Base-by-base conservation (phyloP, 2,329 filamentous ascomycete species). In the Scytalidium sp. region DNA sequence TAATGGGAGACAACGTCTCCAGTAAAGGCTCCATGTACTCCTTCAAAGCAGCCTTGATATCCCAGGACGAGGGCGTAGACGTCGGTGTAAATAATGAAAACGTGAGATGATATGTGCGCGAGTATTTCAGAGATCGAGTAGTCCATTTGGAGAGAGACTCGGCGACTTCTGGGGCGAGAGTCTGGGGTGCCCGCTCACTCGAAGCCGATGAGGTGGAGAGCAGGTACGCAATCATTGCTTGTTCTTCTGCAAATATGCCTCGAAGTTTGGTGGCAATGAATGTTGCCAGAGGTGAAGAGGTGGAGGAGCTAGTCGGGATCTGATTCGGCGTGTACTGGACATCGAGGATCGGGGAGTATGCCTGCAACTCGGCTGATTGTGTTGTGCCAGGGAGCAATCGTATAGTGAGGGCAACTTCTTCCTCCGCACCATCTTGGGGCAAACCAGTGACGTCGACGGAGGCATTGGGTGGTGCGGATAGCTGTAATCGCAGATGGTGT, bases 61-160 rank as follows among this genome's bases (percentile, higher is more conserved):
- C 90, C 94, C 94, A 99, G 9, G 86, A 87, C 25, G 88, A 96
- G 2, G 94, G 94, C 0, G 75, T 68, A 1, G 87, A 80, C 1
- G 84, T 84, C 11, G 88, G 87, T 0, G 90, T 94, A 66, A 99
- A 97, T 3, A 99, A 77, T 0, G 94, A 99, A 64, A 99, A 96
- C 0, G 92, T 96, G 22, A 99, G 75, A 65, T 99, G 94, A 66
- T 97, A 99, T 0, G 90, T 96, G 13, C 92, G 85, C 3, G 94
- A 87, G 66, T 97, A 96, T 65, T 93, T 95, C 63, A 97, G 80
- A 1, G 91, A 90, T 45, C 91, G 80, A 2, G 88, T 94, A 29
- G 88, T 88, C 53, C 91, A 87, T 78, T 76, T 87, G 60, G 71
- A 80, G 59, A 83, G 74, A 1, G 78, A 73, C 39, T 82, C 81